These are phyloP conservation scores for Lactarius hengduanensis DNA, from an alignment of 768 basidiomycete genomes.

Conservation along the genomic window DNA sequence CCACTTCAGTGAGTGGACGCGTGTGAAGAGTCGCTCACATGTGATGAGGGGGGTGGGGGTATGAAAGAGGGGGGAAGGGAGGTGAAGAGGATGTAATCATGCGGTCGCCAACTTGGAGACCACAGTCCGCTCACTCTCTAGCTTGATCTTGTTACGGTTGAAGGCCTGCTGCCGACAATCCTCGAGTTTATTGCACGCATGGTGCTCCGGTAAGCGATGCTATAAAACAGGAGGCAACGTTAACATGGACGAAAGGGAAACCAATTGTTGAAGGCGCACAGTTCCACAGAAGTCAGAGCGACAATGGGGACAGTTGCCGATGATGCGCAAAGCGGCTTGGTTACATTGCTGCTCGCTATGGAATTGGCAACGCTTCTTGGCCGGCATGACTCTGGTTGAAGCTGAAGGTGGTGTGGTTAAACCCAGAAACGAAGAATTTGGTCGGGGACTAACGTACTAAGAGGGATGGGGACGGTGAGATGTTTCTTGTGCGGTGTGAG, in stretches of 20 bases:
- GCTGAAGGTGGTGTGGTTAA: constrained; percentile 1
- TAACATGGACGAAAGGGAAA: constrained; percentile 19
- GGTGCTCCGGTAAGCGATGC: constrained; percentile 90
- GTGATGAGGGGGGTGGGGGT: not conserved
- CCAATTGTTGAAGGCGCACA: constrained; percentile 44
- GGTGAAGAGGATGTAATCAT: constrained; percentile 36
- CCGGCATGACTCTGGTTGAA: constrained; percentile 51
- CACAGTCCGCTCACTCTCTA: constrained; percentile 86
- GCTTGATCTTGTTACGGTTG: constrained; percentile 80
- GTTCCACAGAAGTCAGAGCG: constrained; percentile 71
- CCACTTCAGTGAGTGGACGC: constrained; percentile 4
- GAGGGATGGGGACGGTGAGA: constrained; percentile 1
- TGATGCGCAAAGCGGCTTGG: constrained; percentile 77
- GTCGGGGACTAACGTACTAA: not conserved
- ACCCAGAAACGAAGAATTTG: not conserved
- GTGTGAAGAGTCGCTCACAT: not conserved
- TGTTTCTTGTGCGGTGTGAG: not conserved
- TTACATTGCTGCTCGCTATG: constrained; percentile 59
- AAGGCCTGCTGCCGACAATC: constrained; percentile 87
- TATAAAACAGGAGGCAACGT: constrained; percentile 36
- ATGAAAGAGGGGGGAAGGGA: constrained; percentile 16
- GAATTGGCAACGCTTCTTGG: constrained; percentile 88
- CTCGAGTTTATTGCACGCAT: constrained; percentile 78
- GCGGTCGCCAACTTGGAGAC: constrained; percentile 84
- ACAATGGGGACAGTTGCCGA: constrained; percentile 84